Base-by-base conservation (phyloP, 306 rosid genomes). In the Alnus glutinosa region DNA sequence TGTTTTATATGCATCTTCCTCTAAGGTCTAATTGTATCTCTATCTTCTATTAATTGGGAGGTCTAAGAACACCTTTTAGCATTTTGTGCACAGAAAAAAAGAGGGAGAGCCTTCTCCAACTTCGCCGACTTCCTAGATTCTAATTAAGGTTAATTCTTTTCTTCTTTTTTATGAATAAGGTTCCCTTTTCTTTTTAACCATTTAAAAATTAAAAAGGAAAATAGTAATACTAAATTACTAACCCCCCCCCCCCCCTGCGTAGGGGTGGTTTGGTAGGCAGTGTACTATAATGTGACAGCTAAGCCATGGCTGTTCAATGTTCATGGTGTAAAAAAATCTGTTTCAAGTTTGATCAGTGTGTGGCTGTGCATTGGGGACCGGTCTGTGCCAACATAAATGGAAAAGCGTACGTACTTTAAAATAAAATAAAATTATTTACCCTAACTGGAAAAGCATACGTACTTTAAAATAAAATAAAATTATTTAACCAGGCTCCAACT, bases 261-360 rank as follows among this genome's bases (percentile, higher is more conserved):
- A 49, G 52, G 52, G 14, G 46, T 42, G 0, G 2, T 11, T 59
- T 28, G 36, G 67, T 23, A 68, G 46, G 58, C 58, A 70, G 80
- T 14, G 75, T 5, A 50, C 78, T 36, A 75, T 85, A 78, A 78
- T 85, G 85, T 71, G 81, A 78, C 85, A 81, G 83, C 81, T 63
- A 71, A 55, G 83, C 59, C 66, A 70, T 23, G 71, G 85, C 55
- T 78, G 80, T 76, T 67, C 14, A 67, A 49, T 78, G 80, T 76
- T 67, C 14, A 67, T n/a, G 4, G 9, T 16, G 49, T 16, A 13
- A 15, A 34, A 4, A 15, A 37, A 28, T 13, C 11, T 13, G 50
- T 0, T 13, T 39, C 30, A 23, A 23, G 28, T 23, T 23, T 23
- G 28, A 23, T 23, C 28, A 23, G 28, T 23, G 28, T 23, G 62